phyloP scores from a whole-genome alignment of 371 early-diverging fungal species.

The Mortierella sp. region DNA sequence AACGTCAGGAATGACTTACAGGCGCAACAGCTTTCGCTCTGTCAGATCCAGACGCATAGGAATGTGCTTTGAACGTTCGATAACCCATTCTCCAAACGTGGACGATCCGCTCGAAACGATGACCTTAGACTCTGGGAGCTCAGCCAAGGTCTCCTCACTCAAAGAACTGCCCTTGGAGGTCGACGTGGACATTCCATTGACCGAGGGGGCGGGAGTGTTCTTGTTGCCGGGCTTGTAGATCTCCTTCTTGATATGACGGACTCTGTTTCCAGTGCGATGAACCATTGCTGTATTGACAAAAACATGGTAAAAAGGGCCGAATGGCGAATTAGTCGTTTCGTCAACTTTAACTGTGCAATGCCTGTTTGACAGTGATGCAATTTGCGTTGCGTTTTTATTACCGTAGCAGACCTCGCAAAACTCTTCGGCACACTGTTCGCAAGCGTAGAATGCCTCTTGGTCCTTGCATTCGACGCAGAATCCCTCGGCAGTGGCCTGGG shows the following conservation, averaged over 20 bases:
- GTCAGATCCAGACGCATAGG: slow-evolving; percentile 89
- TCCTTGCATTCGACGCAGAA: slow-evolving; percentile 95
- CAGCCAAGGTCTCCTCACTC: slow-evolving; percentile 45
- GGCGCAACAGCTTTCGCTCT: slow-evolving; percentile 90
- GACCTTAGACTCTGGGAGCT: slow-evolving; percentile 52
- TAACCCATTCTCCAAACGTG: slow-evolving; percentile 80
- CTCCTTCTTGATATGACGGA: slow-evolving; percentile 66
- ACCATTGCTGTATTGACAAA: slow-evolving; percentile 67
- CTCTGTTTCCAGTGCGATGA: slow-evolving; percentile 89
- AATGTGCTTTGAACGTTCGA: slow-evolving; percentile 89
- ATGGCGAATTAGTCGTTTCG: neutral
- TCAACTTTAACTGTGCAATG: neutral
- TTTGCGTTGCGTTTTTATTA: slow-evolving; percentile 25
- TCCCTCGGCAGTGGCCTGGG: slow-evolving; percentile 64
- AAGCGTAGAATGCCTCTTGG: slow-evolving; percentile 77
- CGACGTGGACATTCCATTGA: slow-evolving; percentile 27
- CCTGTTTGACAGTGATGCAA: neutral
- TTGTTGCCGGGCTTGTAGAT: slow-evolving; percentile 35
- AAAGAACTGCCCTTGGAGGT: slow-evolving; percentile 46
- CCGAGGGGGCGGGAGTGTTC: slow-evolving; percentile 20
- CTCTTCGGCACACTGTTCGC: slow-evolving; percentile 83
- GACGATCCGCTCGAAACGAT: slow-evolving; percentile 59
- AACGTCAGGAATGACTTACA: slow-evolving; percentile 62
- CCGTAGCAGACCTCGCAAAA: slow-evolving; percentile 94
- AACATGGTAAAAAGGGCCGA: neutral